Evolutionary conservation across 345 rosid genomes (phyloP).

Genomic region (Aegle marmelos): DNA sequence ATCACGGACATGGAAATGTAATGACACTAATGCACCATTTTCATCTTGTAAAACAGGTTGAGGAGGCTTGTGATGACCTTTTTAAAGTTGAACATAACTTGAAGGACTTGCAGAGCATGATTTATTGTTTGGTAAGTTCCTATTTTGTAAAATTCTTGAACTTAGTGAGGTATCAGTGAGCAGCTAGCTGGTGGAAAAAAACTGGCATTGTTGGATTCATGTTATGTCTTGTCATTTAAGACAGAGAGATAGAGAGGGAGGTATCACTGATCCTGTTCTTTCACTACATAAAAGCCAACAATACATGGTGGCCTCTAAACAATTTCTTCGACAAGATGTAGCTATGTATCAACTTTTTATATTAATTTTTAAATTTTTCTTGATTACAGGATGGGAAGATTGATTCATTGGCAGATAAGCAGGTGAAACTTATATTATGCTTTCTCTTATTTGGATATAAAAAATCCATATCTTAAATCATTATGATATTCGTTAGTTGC

Average conservation of each 20-base stretch:
- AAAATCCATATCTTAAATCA: neutral
- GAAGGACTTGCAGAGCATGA: slow-evolving; percentile 55
- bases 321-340: neutral
- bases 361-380: neutral
- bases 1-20: neutral
- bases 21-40: neutral
- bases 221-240: neutral
- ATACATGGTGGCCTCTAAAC: neutral
- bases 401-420: slow-evolving; percentile 70
- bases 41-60: slow-evolving; percentile 49
- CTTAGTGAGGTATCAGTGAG: neutral
- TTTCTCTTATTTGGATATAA: neutral
- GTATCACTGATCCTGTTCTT: neutral
- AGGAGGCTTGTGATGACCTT: slow-evolving; percentile 55
- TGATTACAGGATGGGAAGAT: slow-evolving; percentile 77
- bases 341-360: neutral
- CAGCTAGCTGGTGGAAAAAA: neutral
- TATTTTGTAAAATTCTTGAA: neutral
- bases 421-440: slow-evolving; percentile 42
- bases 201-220: neutral
- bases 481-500: neutral
- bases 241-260: neutral
- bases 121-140: slow-evolving; percentile 66
- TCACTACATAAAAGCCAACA: neutral
- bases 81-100: slow-evolving; percentile 57